Percentiles rank a stretch among this genome's conserved stretches.
phyloP scores from a whole-genome alignment of 176 grass and related monocot genomes.

The Rhipidocladum racemiflorum region DNA sequence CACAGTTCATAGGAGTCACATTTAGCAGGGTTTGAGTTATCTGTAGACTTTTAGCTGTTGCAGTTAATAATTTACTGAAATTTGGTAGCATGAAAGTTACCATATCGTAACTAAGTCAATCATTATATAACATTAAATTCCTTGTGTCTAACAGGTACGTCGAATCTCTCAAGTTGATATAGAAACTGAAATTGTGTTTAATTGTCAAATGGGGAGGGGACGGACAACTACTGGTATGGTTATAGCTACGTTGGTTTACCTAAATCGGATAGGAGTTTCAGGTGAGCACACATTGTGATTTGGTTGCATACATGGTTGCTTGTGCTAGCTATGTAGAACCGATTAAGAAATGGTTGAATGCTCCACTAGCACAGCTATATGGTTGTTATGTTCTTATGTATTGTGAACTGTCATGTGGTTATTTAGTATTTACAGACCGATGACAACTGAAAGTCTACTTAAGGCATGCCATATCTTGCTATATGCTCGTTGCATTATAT shows the following conservation, averaged over 20 bases:
- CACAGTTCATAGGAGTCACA: background rate
- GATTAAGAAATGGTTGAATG: slow-evolving; percentile 18
- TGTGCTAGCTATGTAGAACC: slow-evolving; percentile 15
- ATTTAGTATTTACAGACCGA: slow-evolving; percentile 23
- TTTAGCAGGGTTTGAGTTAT: slow-evolving; percentile 3
- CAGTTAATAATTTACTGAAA: background rate
- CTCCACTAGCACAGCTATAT: slow-evolving; percentile 1
- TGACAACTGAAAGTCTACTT: slow-evolving; percentile 29
- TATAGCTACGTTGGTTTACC: slow-evolving; percentile 95
- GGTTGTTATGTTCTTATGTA: background rate
- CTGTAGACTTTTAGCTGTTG: slow-evolving; percentile 16
- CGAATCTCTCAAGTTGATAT: slow-evolving; percentile 80
- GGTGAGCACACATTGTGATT: slow-evolving; percentile 45
- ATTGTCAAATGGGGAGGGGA: slow-evolving; percentile 99
- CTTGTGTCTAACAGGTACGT: slow-evolving; percentile 61
- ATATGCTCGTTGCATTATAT: background rate
- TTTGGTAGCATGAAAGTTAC: slow-evolving; percentile 4
- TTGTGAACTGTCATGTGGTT: slow-evolving; percentile 7
- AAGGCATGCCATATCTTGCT: slow-evolving; percentile 17
- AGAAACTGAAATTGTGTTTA: slow-evolving; percentile 97
- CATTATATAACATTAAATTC: slow-evolving; percentile 17
- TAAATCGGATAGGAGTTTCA: slow-evolving; percentile 87
- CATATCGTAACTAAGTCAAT: background rate
- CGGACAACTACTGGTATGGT: slow-evolving; percentile 98
- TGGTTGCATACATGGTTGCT: background rate